A percentile compares a stretch with the other conserved stretches of the same genome.
These are phyloP conservation scores for Avena insularis DNA, from an alignment of 176 grass and related monocot species.

Conservation along the genomic window DNA sequence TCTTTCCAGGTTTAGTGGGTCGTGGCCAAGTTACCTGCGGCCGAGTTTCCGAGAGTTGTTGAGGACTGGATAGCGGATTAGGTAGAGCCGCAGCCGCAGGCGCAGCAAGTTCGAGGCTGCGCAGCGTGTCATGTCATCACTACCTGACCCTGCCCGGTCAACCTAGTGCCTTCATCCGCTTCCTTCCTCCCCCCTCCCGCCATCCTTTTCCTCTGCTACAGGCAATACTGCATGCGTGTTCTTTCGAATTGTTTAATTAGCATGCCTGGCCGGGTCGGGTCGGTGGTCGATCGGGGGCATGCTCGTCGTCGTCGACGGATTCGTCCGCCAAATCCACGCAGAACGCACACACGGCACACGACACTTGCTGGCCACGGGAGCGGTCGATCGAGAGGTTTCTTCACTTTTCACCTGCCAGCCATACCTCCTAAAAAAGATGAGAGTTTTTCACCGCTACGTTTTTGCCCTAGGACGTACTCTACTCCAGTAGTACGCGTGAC, in stretches of 20 bases:
- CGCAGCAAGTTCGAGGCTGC: background rate
- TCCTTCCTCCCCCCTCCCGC: conserved; percentile 25
- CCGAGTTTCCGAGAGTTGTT: conserved; percentile 39
- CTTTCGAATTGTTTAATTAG: conserved; percentile 1
- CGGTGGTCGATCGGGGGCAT: no score
- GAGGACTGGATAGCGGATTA: conserved; percentile 37
- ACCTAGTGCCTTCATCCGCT: background rate
- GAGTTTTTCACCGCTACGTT: background rate
- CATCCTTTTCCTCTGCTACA: conserved; percentile 34
- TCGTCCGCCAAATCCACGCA: conserved; percentile 27
- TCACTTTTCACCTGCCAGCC: background rate
- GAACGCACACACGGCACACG: background rate
- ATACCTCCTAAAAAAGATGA: background rate
- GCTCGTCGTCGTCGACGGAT: conserved; percentile 1
- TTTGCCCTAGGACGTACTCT: background rate
- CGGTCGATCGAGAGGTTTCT: background rate
- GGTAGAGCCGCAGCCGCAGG: conserved; percentile 15
- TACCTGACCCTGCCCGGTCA: conserved; percentile 16
- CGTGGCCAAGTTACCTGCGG: conserved; percentile 15
- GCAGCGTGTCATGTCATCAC: background rate
- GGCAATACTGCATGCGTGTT: conserved; percentile 19
- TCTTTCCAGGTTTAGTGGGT: conserved; percentile 46
- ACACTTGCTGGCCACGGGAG: background rate
- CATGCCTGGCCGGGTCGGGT: background rate
- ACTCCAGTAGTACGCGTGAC: conserved; percentile 6